Evolutionary conservation across 2,329 filamentous ascomycete species (phyloP).

Genomic region (Ophiostoma quercus): DNA sequence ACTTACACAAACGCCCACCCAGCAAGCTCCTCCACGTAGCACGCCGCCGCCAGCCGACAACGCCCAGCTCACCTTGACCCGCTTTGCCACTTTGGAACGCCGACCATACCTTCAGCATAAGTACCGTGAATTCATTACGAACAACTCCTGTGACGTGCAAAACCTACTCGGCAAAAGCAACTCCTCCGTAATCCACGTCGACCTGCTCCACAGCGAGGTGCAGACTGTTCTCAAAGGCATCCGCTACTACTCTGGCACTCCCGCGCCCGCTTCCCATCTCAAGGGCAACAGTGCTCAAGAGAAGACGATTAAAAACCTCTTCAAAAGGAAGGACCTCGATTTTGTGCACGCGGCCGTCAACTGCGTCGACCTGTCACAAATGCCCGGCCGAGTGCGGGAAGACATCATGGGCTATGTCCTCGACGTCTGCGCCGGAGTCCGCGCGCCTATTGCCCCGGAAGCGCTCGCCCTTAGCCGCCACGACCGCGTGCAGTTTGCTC

Average conservation of each 20-base stretch:
- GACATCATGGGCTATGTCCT: slow-evolving; percentile 38
- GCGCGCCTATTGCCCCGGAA: background rate
- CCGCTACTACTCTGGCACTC: background rate
- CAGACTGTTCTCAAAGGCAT: slow-evolving; percentile 13
- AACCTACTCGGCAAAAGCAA: background rate
- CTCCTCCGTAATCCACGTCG: slow-evolving; percentile 39
- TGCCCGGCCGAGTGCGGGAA: slow-evolving; percentile 29
- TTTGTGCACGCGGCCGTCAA: background rate
- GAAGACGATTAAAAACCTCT: slow-evolving; percentile 10
- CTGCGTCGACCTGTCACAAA: background rate
- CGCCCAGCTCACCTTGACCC: background rate
- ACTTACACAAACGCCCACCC: background rate
- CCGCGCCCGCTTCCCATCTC: background rate
- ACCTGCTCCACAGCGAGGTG: slow-evolving; percentile 42
- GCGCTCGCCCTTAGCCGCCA: slow-evolving; percentile 32
- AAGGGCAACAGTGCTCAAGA: background rate
- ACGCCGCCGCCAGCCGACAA: background rate
- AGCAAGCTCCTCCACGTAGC: background rate
- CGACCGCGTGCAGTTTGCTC: background rate
- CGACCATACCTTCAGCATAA: slow-evolving; percentile 30
- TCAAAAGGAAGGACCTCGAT: background rate
- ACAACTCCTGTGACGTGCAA: slow-evolving; percentile 25
- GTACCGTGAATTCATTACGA: slow-evolving; percentile 27
- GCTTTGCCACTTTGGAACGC: slow-evolving; percentile 11
- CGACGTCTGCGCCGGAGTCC: slow-evolving; percentile 32